Conservation (phyloP, 179 eudicot species). For the Actinidia chinensis region DNA sequence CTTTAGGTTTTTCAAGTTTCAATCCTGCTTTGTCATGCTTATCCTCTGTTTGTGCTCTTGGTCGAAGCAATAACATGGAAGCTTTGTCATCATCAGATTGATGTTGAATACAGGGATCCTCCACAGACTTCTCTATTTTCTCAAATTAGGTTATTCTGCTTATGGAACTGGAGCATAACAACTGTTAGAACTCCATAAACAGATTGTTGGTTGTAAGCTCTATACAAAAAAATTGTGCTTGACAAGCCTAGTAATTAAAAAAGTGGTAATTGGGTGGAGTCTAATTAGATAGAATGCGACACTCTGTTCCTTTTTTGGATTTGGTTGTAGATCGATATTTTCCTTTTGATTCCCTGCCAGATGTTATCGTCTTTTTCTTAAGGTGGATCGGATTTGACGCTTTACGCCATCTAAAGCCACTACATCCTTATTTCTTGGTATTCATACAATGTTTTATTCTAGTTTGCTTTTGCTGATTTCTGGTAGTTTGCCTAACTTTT, state of each 20-base stretch:
- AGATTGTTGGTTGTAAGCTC: neutral
- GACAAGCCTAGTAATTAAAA: neutral
- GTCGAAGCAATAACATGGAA: neutral
- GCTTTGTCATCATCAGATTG: constrained; percentile 16
- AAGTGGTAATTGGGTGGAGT: neutral
- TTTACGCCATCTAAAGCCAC: neutral
- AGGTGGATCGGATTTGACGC: neutral
- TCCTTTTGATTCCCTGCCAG: neutral
- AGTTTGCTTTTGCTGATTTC: constrained; percentile 7
- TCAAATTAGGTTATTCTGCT: neutral
- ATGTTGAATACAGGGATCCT: too few relatives aligned
- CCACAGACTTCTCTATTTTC: neutral
- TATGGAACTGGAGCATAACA: neutral
- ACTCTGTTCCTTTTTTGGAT: too few relatives aligned
- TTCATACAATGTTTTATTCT: neutral
- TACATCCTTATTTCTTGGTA: neutral
- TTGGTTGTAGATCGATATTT: too few relatives aligned
- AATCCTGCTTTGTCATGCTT: neutral
- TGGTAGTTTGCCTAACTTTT: neutral
- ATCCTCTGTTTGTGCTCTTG: neutral
- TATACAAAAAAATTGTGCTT: neutral
- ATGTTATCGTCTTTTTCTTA: neutral
- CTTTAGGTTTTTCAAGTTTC: neutral
- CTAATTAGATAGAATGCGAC: too few relatives aligned
- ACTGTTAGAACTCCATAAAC: neutral